phyloP scores from a whole-genome alignment of 306 rosid species.

The Fragaria vesca region DNA sequence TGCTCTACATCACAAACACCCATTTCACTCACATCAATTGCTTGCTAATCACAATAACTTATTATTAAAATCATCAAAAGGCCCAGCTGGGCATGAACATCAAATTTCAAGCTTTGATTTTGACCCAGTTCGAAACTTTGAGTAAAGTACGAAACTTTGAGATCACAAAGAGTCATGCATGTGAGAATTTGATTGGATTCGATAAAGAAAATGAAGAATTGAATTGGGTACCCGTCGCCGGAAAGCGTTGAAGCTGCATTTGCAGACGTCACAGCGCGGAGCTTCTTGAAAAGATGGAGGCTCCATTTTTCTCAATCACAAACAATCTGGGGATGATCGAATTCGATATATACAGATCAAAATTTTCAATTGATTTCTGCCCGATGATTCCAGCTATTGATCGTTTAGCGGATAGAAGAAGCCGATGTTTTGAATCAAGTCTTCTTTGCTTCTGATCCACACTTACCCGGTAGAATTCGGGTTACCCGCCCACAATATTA shows the following conservation, averaged over 20 bases:
- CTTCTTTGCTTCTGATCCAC: neutral
- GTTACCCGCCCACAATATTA: conserved; percentile 2
- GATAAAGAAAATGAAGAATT: neutral
- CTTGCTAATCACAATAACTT: neutral
- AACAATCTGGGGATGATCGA: neutral
- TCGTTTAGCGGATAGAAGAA: neutral
- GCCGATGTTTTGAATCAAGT: neutral
- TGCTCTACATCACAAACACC: neutral
- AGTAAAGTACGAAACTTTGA: neutral
- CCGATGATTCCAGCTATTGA: neutral
- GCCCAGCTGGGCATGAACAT: neutral
- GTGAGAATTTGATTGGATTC: neutral
- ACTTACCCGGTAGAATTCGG: conserved; percentile 1
- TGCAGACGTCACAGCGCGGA: conserved; percentile 92
- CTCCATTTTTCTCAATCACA: conserved; percentile 37
- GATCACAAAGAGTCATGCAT: conserved; percentile 4
- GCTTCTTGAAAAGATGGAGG: conserved; percentile 90
- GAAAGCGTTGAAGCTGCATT: conserved; percentile 93
- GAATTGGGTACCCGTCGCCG: conserved; percentile 69
- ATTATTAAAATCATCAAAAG: neutral
- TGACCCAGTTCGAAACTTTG: neutral
- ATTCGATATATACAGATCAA: neutral
- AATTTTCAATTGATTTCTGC: neutral
- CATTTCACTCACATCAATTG: neutral
- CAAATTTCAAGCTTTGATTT: neutral